phyloP scores from a whole-genome alignment of 176 grass and related monocot species.

The Eragrostis curvula region DNA sequence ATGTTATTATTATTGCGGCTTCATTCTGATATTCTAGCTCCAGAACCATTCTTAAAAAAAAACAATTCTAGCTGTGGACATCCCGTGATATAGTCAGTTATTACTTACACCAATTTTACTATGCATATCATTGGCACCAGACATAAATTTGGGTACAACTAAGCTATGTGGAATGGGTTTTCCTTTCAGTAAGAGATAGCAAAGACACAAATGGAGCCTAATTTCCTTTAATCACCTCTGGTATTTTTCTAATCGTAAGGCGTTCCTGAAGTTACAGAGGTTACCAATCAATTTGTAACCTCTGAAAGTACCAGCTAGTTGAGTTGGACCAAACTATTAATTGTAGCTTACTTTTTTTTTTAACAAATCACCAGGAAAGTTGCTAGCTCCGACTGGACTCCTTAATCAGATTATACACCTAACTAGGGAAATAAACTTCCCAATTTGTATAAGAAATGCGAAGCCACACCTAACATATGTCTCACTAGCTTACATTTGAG shows the following conservation, averaged over 20 bases:
- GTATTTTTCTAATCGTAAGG: background rate
- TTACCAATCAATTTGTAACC: background rate
- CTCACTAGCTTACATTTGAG: constrained; percentile 3
- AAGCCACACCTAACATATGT: constrained; percentile 26
- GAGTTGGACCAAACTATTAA: constrained; percentile 12
- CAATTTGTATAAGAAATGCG: background rate
- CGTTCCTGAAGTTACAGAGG: background rate
- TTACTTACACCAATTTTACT: background rate
- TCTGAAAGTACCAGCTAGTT: background rate
- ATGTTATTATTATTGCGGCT: background rate
- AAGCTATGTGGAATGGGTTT: background rate
- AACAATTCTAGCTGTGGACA: too few species aligned
- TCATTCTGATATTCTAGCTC: constrained; percentile 16
- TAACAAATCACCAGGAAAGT: background rate
- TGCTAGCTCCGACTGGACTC: background rate
- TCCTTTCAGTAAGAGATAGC: background rate
- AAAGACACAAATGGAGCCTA: background rate
- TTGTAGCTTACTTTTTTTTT: background rate
- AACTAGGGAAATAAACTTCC: background rate
- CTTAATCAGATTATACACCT: background rate
- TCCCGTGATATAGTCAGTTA: constrained; percentile 11
- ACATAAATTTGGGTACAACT: background rate
- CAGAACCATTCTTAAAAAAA: background rate
- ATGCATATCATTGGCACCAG: background rate
- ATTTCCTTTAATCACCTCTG: background rate